Conservation (phyloP, 2,329 filamentous ascomycete genomes). For the Canariomyces notabilis region DNA sequence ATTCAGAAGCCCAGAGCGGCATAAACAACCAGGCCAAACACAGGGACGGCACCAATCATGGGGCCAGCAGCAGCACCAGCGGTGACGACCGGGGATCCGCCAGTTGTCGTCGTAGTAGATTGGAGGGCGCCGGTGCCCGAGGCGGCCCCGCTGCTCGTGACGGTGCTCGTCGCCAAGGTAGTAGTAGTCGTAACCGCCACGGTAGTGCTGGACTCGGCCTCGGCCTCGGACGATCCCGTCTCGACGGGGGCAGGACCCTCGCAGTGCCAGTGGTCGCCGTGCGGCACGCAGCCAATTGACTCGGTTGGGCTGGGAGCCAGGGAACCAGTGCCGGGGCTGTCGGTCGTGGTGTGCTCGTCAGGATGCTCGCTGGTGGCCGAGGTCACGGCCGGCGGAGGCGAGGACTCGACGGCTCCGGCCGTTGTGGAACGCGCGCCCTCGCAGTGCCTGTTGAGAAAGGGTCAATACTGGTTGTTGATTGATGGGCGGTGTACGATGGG, state of each 20-base stretch:
- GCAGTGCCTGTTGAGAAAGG: slow-evolving; percentile 18
- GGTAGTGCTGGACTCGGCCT: too few species aligned
- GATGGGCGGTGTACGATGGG: too few species aligned
- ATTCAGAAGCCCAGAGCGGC: neutral
- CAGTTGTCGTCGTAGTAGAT: neutral
- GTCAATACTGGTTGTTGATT: too few species aligned
- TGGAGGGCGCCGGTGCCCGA: neutral
- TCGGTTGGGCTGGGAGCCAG: slow-evolving; percentile 22
- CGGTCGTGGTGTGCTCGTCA: slow-evolving; percentile 4
- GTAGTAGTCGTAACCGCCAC: neutral
- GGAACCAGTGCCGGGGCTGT: slow-evolving; percentile 7
- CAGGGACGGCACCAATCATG: neutral
- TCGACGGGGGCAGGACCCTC: slow-evolving; percentile 8
- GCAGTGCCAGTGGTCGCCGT: slow-evolving; percentile 26
- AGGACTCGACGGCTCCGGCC: neutral
- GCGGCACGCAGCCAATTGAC: slow-evolving; percentile 21
- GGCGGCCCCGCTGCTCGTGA: neutral
- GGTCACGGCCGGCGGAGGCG: slow-evolving; percentile 1
- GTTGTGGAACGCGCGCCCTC: slow-evolving; percentile 16
- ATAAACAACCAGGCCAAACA: neutral
- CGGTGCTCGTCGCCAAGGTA: neutral
- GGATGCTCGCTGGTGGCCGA: slow-evolving; percentile 1
- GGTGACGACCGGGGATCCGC: neutral
- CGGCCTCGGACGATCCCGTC: too few species aligned
- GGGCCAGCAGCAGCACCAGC: neutral